Evolutionary conservation across 139 green algal species (phyloP), one percentile per base, ranked within the genome.

Genomic region (Zygnema cylindricum): DNA sequence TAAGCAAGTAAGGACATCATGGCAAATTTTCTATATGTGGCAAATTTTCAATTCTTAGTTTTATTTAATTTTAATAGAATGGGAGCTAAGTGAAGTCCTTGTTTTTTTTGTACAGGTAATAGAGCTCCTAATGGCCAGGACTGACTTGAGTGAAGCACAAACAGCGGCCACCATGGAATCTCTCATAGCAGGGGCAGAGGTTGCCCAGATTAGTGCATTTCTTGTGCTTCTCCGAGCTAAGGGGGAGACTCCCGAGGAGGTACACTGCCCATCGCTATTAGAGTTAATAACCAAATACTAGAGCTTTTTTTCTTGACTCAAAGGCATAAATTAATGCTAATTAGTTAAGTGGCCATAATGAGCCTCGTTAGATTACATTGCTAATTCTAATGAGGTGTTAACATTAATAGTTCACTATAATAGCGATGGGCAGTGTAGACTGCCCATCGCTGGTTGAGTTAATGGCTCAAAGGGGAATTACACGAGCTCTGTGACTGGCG

Each of bases 191-290:
- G 91, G 95, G 21, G 95, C 94, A 1, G 86, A 94, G 0, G 82
- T 95, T 1, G 94, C 96, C 75, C 96, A 98, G 89, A 96, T 96
- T 0, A 92, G 94, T 0, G 97, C 97, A 0, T 98, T 99, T 91
- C 91, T 99, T 30, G 96, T 98, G 54, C 95, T 99, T 55, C 93
- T 99, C 55, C 93, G 96, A 1, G 95, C 96, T 41, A 99, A 99
- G 95, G 98, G 98, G 0, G 97, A 99, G 92, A 99, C 97, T 0
- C 69, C 96, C 1, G 94, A 93, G 2, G 97, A 99, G 91, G 93
- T 99, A 32, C 1, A 38, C 30, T 25, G n/a, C n/a, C n/a, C n/a
- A n/a, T n/a, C n/a, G n/a, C n/a, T n/a, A n/a, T n/a, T n/a, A n/a
- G n/a, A n/a, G n/a, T n/a, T n/a, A n/a, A n/a, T n/a, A n/a, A n/a